Evolutionary conservation across 225 moss, liverwort and hornwort genomes (phyloP), one percentile per base, ranked within the genome.

Genomic region (Pseudisothecium myosuroides): DNA sequence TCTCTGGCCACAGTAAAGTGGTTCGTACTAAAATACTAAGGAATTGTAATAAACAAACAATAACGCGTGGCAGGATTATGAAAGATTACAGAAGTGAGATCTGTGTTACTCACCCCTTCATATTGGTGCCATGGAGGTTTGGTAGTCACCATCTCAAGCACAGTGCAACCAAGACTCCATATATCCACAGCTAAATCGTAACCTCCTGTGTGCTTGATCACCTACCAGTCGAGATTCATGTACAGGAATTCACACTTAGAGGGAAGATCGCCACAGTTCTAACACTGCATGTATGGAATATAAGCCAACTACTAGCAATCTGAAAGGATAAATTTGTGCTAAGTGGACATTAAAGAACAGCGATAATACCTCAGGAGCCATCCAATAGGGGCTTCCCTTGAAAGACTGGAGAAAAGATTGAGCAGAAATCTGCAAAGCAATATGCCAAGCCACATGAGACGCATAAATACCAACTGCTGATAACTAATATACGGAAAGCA

Each of bases 301-400:
- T 43, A 63, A 82, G 84, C 27, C 76, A 59, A 49, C 65, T 55
- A 81, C 49, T 63, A 50, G 43, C 28, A 66, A 76, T n/a, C 76
- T 34, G 68, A 17, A 78, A 29, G 61, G 49, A 45, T 52, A 58
- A 28, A 61, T 24, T n/a, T 27, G 71, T 43, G 63, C 62, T 32
- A 34, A 52, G 29, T 34, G 26, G 55, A 76, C 50, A 84, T 80
- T 84, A 66, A 79, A 79, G 78, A 32, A 41, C 82, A 59, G 82
- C 52, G 81, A 79, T 32, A n/a, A 87, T 93, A 97, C 97, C 96
- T 98, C 97, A 87, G 97, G 97, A 85, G 97, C 97, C 97, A 97
- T 97, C 97, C 98, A 98, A 83, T 98, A 98, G 10, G 98, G 97
- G 90, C 97, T 98, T 88, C 98, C 98, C 91, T 97, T 98, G 81